Evolutionary conservation across 257 asterid genomes (phyloP), one percentile per base, ranked within the genome.

Genomic region (Jacaranda mimosifolia): DNA sequence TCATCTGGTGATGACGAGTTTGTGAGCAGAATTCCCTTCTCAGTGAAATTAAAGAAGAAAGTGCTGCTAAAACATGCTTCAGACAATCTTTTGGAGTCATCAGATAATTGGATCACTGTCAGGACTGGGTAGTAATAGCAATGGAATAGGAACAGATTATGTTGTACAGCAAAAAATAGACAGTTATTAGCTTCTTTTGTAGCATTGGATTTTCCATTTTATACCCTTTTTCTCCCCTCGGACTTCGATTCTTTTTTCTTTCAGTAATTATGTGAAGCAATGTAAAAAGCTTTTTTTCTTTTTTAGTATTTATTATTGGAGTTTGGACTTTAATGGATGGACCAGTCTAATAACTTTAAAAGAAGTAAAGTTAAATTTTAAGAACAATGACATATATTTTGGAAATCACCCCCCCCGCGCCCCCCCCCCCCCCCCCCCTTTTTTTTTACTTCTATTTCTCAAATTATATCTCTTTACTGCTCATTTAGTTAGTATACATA

Each of bases 61-160:
- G 6, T 58, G 69, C 13, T 49, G 60, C 64, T 60, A 1, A 51
- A 18, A 58, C 7, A 26, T 42, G 78, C 42, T 38, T 67, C 56
- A n/a, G 75, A 70, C 12, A 45, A 12, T 45, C 0, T 42, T 36
- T 68, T 57, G 4, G 86, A 84, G 8, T 78, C 81, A 63, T 79
- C 86, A 36, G 86, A 81, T 72, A 64, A 76, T 38, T 89, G 94
- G 94, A 85, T 87, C 64, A 89, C 89, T 45, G 94, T 89, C 64
- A 89, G 90, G 86, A 73, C 51, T 18, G 58, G 83, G 8, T 80
- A 80, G 80, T 39, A 18, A 51, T 45, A 43, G 80, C 12, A 10
- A 62, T 18, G n/a, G 60, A 42, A 12, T 53, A 38, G 55, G 6
- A 70, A 55, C 18, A 69, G 19, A 6, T 64, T 39, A 26, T 10